Evolutionary conservation across 2,329 filamentous ascomycete genomes (phyloP).

Genomic region (Sclerotinia spermophila): DNA sequence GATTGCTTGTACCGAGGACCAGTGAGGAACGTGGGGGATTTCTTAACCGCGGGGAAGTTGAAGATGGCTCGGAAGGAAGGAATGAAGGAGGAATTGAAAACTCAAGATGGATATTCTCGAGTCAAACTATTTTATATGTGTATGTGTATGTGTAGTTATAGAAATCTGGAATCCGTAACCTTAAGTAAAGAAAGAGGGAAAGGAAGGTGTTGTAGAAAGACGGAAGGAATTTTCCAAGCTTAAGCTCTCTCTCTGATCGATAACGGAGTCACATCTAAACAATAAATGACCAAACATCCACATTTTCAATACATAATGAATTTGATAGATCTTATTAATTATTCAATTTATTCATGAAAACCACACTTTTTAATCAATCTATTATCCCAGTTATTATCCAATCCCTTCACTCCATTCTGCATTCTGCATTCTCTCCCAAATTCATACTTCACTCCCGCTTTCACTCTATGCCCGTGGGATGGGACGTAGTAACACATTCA

Average conservation of each 20-base stretch:
- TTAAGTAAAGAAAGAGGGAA: neutral
- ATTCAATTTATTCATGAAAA: neutral
- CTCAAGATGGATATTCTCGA: no score
- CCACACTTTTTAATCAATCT: neutral
- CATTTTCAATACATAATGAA: conserved; percentile 8
- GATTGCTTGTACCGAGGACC: conserved; percentile 8
- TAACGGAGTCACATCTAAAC: conserved; percentile 7
- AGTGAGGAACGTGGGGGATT: neutral
- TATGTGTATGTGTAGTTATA: neutral
- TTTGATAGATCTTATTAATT: neutral
- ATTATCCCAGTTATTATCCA: neutral
- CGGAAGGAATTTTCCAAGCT: neutral
- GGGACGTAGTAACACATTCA: neutral
- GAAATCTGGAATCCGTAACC: neutral
- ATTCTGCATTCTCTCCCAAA: neutral
- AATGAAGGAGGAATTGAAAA: neutral
- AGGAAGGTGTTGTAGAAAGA: neutral
- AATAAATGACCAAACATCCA: neutral
- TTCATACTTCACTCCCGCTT: neutral
- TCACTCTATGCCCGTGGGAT: neutral
- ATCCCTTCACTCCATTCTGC: neutral
- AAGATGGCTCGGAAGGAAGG: neutral
- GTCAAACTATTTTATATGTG: neutral
- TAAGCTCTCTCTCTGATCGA: conserved; percentile 2
- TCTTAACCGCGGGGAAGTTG: conserved; percentile 5